Conservation (phyloP, 352 stramenopile species). For the Lagenidium sp. region DNA sequence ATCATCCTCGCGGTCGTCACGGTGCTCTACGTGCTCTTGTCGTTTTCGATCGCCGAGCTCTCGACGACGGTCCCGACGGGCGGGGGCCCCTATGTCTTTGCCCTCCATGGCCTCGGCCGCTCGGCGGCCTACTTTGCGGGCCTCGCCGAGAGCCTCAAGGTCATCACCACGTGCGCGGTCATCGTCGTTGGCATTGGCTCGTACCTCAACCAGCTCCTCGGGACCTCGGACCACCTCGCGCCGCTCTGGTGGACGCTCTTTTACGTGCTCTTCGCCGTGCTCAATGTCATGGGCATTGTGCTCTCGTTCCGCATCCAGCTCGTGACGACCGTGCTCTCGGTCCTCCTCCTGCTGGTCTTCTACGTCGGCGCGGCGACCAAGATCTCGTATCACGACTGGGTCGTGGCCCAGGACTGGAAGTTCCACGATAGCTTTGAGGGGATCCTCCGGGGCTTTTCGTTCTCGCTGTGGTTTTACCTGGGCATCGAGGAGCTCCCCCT, state of each 20-base stretch:
- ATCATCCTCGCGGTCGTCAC: conserved; percentile 53
- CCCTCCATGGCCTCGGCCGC: conserved; percentile 43
- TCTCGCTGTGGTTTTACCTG: conserved; percentile 66
- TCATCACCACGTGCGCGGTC: conserved; percentile 34
- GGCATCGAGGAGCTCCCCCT: conserved; percentile 69
- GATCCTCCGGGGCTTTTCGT: conserved; percentile 45
- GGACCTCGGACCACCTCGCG: conserved; percentile 20
- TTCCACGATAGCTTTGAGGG: conserved; percentile 29
- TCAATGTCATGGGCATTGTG: conserved; percentile 56
- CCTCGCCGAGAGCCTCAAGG: conserved; percentile 55
- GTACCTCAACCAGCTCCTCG: conserved; percentile 49
- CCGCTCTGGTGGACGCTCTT: conserved; percentile 52
- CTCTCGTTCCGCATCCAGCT: conserved; percentile 53
- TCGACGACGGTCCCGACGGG: conserved; percentile 44
- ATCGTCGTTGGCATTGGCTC: conserved; percentile 44
- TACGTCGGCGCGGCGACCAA: conserved; percentile 40
- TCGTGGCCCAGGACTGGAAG: conserved; percentile 38
- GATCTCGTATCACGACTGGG: conserved; percentile 45
- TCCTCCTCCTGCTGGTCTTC: conserved; percentile 41
- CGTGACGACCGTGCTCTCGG: conserved; percentile 36
- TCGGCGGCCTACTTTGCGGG: conserved; percentile 48
- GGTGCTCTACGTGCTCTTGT: conserved; percentile 53
- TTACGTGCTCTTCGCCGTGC: conserved; percentile 40
- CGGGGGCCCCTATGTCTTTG: conserved; percentile 64
- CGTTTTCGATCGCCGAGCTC: conserved; percentile 67